Percentiles rank a stretch among this genome's conserved stretches.
Evolutionary conservation across 106 monocot species (phyloP).

Genomic region (Apostasia ramifera): DNA sequence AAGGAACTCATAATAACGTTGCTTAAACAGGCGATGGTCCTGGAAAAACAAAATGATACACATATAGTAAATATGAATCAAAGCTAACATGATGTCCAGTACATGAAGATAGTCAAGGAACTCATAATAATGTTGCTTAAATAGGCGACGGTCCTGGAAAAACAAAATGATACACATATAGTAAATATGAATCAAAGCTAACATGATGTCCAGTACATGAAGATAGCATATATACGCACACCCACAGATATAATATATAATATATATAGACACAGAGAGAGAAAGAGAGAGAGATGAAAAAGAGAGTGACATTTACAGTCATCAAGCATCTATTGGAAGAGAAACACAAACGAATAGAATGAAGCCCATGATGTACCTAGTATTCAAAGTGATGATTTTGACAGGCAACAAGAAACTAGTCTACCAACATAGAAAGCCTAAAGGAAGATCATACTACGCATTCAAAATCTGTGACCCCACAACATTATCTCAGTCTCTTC

Average conservation of each 20-base stretch:
- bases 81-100: neutral
- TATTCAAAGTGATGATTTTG: too few relatives aligned
- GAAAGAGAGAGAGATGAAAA: too few relatives aligned
- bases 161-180: neutral
- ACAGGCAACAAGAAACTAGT: too few relatives aligned
- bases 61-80: neutral
- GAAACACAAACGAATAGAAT: too few relatives aligned
- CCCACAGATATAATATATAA: neutral
- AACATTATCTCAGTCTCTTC: conserved; percentile 10
- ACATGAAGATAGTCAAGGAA: conserved; percentile 46
- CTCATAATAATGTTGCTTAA: conserved; percentile 80
- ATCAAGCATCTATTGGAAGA: too few relatives aligned
- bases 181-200: neutral
- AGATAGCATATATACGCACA: conserved; percentile 6
- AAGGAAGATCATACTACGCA: too few relatives aligned
- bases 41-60: conserved; percentile 17
- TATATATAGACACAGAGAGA: neutral
- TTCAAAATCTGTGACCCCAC: too few relatives aligned
- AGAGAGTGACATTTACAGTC: too few relatives aligned
- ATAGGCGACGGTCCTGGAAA: conserved; percentile 71
- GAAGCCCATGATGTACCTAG: too few relatives aligned
- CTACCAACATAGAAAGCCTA: too few relatives aligned
- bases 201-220: too few relatives aligned
- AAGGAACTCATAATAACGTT: conserved; percentile 80
- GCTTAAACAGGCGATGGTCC: conserved; percentile 76